Conservation (phyloP, 768 basidiomycete species). For the Kwoniella europaea region DNA sequence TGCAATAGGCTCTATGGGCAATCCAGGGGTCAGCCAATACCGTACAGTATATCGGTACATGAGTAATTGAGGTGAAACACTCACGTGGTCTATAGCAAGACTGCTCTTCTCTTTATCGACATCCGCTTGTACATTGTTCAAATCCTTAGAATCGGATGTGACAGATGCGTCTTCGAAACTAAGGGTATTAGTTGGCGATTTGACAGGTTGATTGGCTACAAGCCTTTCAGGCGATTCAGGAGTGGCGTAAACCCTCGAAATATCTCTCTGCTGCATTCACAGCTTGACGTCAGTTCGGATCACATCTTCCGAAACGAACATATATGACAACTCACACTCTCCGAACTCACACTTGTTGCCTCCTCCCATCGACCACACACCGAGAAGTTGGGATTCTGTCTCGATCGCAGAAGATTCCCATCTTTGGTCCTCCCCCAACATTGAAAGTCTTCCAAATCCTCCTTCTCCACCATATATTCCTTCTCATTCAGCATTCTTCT, state of each 20-base stretch:
- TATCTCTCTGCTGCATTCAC: background rate
- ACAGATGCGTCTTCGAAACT: too few species aligned
- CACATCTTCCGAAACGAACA: too few species aligned
- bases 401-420: background rate
- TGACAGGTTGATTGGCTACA: background rate
- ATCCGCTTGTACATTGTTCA: too few species aligned
- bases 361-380: background rate
- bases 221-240: background rate
- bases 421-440: background rate
- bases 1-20: too few species aligned
- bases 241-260: background rate
- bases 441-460: background rate
- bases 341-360: background rate
- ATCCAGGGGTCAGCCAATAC: too few species aligned
- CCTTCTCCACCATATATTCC: background rate
- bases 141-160: too few species aligned
- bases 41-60: too few species aligned
- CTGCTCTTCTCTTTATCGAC: too few species aligned
- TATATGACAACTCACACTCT: background rate
- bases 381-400: background rate
- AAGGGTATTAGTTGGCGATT: background rate
- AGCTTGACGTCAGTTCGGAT: too few species aligned
- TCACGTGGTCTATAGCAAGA: too few species aligned
- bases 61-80: too few species aligned
- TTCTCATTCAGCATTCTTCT: background rate